phyloP scores from a whole-genome alignment of 2,329 filamentous ascomycete species.

The Diplocarpon rosae region DNA sequence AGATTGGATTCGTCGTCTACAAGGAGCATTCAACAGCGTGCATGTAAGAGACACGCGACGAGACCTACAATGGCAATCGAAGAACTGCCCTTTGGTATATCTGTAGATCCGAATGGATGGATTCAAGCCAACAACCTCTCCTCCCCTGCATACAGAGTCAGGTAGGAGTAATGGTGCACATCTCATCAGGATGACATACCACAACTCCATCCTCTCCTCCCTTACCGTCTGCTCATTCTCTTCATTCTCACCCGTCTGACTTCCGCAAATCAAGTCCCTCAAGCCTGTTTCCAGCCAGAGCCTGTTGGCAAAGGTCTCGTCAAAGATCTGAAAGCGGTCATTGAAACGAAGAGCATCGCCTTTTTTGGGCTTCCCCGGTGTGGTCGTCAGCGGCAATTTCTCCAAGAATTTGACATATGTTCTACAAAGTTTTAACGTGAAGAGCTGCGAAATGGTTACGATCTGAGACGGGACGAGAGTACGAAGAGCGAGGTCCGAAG shows the following conservation, averaged over 20 bases:
- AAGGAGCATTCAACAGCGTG: not conserved
- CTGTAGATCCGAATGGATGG: slow-evolving; percentile 84
- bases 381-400: slow-evolving; percentile 49
- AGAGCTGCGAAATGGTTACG: slow-evolving; percentile 50
- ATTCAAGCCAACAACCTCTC: slow-evolving; percentile 72
- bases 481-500: slow-evolving; percentile 42
- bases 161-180: not conserved
- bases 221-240: slow-evolving; percentile 13
- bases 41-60: not conserved
- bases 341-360: slow-evolving; percentile 70
- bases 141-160: slow-evolving; percentile 50
- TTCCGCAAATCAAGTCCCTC: slow-evolving; percentile 35
- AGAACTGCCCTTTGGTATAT: slow-evolving; percentile 78
- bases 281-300: slow-evolving; percentile 73
- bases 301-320: slow-evolving; percentile 59
- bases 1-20: slow-evolving; percentile 80
- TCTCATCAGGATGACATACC: slow-evolving; percentile 11
- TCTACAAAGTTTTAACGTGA: slow-evolving; percentile 50
- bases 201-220: slow-evolving; percentile 22
- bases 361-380: slow-evolving; percentile 53
- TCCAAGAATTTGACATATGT: slow-evolving; percentile 51
- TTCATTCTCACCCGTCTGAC: slow-evolving; percentile 16
- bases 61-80: slow-evolving; percentile 80
- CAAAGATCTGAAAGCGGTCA: slow-evolving; percentile 76
- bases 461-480: slow-evolving; percentile 48